phyloP scores from a whole-genome alignment of 805 yeast genomes.

The Cyberlindnera lachancei region DNA sequence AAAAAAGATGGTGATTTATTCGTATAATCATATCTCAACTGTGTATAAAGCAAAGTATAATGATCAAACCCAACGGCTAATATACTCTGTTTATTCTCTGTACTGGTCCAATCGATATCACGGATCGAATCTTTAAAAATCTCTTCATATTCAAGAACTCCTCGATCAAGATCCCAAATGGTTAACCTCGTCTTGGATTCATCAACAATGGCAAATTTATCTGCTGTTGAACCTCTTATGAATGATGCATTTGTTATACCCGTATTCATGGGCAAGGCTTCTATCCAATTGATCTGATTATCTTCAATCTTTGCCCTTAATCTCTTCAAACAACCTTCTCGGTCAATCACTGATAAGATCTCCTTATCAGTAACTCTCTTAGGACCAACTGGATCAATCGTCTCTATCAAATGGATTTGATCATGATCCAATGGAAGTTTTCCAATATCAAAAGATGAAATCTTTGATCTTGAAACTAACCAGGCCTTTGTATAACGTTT shows the following conservation, averaged over 20 bases:
- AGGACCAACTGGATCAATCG: conserved; percentile 58
- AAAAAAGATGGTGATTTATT: conserved; percentile 72
- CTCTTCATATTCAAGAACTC: conserved; percentile 57
- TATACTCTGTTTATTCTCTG: conserved; percentile 56
- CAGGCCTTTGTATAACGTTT: conserved; percentile 35
- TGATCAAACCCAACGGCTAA: conserved; percentile 72
- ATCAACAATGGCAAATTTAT: conserved; percentile 71
- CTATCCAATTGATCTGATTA: conserved; percentile 43
- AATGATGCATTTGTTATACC: conserved; percentile 43
- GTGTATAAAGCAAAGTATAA: conserved; percentile 64
- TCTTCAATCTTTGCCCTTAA: conserved; percentile 34
- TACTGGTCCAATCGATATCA: conserved; percentile 87
- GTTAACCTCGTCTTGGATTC: conserved; percentile 41
- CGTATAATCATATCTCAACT: conserved; percentile 83
- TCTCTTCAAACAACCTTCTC: conserved; percentile 39
- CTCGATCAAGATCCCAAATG: conserved; percentile 73
- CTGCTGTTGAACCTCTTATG: conserved; percentile 68
- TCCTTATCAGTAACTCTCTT: conserved; percentile 28
- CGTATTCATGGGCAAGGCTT: conserved; percentile 44
- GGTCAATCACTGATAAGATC: conserved; percentile 53
- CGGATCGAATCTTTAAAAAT: conserved; percentile 35
- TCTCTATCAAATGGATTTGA: conserved; percentile 37
- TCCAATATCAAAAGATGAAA: conserved; percentile 28
- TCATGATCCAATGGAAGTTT: conserved; percentile 32
- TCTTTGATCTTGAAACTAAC: conserved; percentile 23